Evolutionary conservation across 305 asterid species (phyloP).

Genomic region (Rubia tinctorum): DNA sequence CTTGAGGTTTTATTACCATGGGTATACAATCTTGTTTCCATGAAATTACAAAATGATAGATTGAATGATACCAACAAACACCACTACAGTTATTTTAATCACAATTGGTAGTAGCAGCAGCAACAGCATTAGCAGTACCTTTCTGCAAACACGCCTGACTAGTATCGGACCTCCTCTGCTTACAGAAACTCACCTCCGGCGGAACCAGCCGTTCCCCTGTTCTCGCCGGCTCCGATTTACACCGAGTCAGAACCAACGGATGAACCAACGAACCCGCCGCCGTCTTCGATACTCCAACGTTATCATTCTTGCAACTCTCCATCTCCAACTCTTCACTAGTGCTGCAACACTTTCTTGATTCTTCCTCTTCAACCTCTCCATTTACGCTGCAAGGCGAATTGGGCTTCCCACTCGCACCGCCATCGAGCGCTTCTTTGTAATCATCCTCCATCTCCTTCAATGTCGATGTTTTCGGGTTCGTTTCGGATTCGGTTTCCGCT

Average conservation of each 20-base stretch:
- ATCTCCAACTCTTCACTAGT: slow-evolving; percentile 22
- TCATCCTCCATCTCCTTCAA: neutral
- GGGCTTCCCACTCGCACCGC: slow-evolving; percentile 5
- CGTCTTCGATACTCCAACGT: slow-evolving; percentile 24
- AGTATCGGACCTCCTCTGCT: slow-evolving; percentile 38
- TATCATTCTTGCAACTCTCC: slow-evolving; percentile 9
- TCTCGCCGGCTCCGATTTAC: slow-evolving; percentile 84
- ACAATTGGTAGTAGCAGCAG: neutral
- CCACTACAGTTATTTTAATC: too few relatives aligned
- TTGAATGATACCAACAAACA: neutral
- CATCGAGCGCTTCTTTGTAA: slow-evolving; percentile 10
- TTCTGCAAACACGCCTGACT: slow-evolving; percentile 22
- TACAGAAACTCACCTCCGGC: slow-evolving; percentile 33
- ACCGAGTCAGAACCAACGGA: slow-evolving; percentile 62
- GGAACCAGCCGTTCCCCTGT: slow-evolving; percentile 54
- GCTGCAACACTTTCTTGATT: neutral
- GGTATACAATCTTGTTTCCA: slow-evolving; percentile 4
- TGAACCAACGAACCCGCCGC: slow-evolving; percentile 30
- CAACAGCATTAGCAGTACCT: neutral
- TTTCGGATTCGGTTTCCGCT: slow-evolving; percentile 15
- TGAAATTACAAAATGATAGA: neutral
- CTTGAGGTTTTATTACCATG: too few relatives aligned
- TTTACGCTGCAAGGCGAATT: slow-evolving; percentile 14
- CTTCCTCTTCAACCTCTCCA: slow-evolving; percentile 13
- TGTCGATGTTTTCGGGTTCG: neutral